phyloP scores from a whole-genome alignment of 176 grass and related monocot species.

The Microstegium vimineum region DNA sequence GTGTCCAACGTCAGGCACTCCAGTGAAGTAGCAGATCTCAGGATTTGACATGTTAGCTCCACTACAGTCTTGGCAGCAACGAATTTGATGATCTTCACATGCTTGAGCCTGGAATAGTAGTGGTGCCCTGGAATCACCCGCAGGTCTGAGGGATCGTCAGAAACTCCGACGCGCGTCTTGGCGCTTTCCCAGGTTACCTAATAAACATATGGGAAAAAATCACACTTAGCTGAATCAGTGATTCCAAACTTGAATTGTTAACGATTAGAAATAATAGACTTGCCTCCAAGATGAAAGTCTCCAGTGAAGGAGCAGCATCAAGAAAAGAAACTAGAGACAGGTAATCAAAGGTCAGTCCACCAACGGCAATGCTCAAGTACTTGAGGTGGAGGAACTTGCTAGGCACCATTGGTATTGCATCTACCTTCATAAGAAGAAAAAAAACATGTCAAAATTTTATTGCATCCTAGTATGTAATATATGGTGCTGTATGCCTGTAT shows the following conservation, averaged over 20 bases:
- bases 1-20: neutral
- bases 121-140: neutral
- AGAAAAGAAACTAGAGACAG: neutral
- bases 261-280: no score
- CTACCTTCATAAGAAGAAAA: neutral
- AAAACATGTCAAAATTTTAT: neutral
- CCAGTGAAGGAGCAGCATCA: neutral
- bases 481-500: no score
- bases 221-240: no score
- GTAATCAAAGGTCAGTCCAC: neutral
- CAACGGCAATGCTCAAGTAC: neutral
- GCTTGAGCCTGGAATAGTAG: neutral
- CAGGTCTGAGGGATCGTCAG: neutral
- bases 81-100: neutral
- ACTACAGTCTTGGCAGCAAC: neutral
- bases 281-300: neutral
- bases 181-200: no score
- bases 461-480: no score
- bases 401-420: neutral
- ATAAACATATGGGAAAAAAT: no score
- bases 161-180: no score
- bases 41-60: neutral
- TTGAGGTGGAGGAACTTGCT: neutral
- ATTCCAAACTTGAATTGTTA: no score
- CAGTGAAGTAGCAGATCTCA: neutral